Conservation (phyloP, 805 yeast genomes). For the Candida insectalens region DNA sequence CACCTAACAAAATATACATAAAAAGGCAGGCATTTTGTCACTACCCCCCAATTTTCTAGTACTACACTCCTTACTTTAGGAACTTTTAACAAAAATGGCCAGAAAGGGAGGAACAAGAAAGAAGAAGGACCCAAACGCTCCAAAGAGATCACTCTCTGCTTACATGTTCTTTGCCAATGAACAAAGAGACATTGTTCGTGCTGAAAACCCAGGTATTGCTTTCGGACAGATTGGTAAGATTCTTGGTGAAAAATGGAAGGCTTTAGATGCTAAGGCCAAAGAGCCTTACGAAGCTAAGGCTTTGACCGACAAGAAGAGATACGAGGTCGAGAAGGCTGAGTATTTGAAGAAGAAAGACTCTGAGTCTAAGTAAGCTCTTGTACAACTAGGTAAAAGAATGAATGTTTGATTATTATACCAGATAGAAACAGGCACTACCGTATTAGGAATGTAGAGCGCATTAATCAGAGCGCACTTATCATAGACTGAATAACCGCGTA, state of each 20-base stretch:
- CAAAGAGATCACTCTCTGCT: constrained; percentile 96
- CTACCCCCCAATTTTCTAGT: too few species aligned
- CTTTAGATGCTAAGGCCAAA: constrained; percentile 73
- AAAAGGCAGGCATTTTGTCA: too few species aligned
- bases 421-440: too few species aligned
- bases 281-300: constrained; percentile 89
- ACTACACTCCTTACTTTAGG: too few species aligned
- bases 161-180: constrained; percentile 99
- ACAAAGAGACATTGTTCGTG: constrained; percentile 90
- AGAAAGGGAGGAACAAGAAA: constrained; percentile 19
- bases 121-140: constrained; percentile 87
- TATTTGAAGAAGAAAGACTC: constrained; percentile 33
- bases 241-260: constrained; percentile 96
- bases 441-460: too few species aligned
- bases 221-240: constrained; percentile 94
- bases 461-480: too few species aligned
- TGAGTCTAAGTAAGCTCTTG: constrained; percentile 1
- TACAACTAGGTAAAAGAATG: too few species aligned
- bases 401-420: too few species aligned
- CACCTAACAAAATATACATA: too few species aligned
- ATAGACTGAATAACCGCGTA: too few species aligned
- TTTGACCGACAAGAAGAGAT: constrained; percentile 93
- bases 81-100: constrained; percentile 2
- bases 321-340: constrained; percentile 91
- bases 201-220: constrained; percentile 92